phyloP scores from a whole-genome alignment of 176 grass and related monocot species.

The Pharus latifolius region DNA sequence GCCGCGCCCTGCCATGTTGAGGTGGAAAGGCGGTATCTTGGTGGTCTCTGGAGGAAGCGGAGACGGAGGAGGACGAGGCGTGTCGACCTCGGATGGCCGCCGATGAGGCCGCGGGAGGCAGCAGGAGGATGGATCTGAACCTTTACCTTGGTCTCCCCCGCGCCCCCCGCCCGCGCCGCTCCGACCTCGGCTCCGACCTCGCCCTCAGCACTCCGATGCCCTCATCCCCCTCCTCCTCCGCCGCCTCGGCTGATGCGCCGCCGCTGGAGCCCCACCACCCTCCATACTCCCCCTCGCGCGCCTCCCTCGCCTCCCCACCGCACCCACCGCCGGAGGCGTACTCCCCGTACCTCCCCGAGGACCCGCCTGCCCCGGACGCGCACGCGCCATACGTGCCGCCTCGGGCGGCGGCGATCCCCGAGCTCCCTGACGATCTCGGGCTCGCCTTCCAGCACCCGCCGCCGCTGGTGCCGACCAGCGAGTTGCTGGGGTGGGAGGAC shows the following conservation, averaged over 20 bases:
- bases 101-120: slow-evolving; percentile 45
- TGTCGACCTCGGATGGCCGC: slow-evolving; percentile 36
- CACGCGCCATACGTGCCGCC: slow-evolving; percentile 23
- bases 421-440: slow-evolving; percentile 12
- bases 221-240: slow-evolving; percentile 52
- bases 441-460: slow-evolving; percentile 34
- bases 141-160: slow-evolving; percentile 85
- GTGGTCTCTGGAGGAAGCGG: neutral
- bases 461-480: slow-evolving; percentile 22
- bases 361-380: slow-evolving; percentile 10
- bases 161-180: slow-evolving; percentile 56
- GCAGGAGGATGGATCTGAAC: slow-evolving; percentile 95
- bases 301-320: slow-evolving; percentile 5
- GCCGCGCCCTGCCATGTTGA: slow-evolving; percentile 6
- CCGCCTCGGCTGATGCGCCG: slow-evolving; percentile 46
- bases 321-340: slow-evolving; percentile 23
- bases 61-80: neutral
- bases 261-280: slow-evolving; percentile 20
- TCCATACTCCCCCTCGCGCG: slow-evolving; percentile 14
- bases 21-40: neutral
- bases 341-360: slow-evolving; percentile 42
- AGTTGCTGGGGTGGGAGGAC: slow-evolving; percentile 32
- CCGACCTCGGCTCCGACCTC: slow-evolving; percentile 90
- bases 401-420: slow-evolving; percentile 5
- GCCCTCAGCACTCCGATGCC: slow-evolving; percentile 78